Percentiles rank a stretch among this genome's conserved stretches.
These are phyloP conservation scores for Ascoidea rubescens DNA, from an alignment of 805 yeast genomes.

Conservation along the genomic window DNA sequence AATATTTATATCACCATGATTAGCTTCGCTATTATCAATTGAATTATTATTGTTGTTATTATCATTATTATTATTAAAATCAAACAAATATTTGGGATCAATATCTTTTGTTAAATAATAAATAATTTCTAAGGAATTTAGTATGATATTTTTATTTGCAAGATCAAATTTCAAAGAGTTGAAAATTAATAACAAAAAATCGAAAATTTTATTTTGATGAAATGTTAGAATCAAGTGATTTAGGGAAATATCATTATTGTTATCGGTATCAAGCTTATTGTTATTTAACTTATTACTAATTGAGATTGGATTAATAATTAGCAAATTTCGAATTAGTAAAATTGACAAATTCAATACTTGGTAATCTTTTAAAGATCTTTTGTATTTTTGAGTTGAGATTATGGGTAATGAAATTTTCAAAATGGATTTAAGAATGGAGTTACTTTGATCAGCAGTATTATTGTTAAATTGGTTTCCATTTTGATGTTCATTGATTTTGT, in stretches of 20 bases:
- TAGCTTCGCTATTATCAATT: not conserved
- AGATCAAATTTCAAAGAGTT: conserved; percentile 53
- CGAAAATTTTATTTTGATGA: conserved; percentile 58
- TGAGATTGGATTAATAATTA: conserved; percentile 60
- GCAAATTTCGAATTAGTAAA: conserved; percentile 63
- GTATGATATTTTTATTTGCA: conserved; percentile 44
- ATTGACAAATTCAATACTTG: conserved; percentile 60
- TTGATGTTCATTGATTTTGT: too few relatives aligned
- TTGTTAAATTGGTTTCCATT: too few relatives aligned
- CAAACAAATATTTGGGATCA: conserved; percentile 19
- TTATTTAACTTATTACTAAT: conserved; percentile 21
- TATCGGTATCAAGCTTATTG: conserved; percentile 36
- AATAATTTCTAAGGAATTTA: conserved; percentile 54
- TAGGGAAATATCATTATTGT: conserved; percentile 53
- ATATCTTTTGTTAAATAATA: conserved; percentile 50
- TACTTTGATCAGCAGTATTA: too few relatives aligned
- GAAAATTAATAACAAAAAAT: conserved; percentile 56
- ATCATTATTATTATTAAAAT: not conserved
- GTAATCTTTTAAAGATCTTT: conserved; percentile 58
- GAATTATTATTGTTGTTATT: not conserved
- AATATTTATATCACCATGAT: conserved; percentile 4
- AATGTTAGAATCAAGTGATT: conserved; percentile 44
- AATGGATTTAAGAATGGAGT: conserved; percentile 56
- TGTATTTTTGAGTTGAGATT: conserved; percentile 31
- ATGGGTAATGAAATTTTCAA: conserved; percentile 56